A percentile compares a stretch with the other conserved stretches of the same genome.
Conservation (phyloP, 495 filamentous ascomycete species). For the Talaromyces stipitatus region DNA sequence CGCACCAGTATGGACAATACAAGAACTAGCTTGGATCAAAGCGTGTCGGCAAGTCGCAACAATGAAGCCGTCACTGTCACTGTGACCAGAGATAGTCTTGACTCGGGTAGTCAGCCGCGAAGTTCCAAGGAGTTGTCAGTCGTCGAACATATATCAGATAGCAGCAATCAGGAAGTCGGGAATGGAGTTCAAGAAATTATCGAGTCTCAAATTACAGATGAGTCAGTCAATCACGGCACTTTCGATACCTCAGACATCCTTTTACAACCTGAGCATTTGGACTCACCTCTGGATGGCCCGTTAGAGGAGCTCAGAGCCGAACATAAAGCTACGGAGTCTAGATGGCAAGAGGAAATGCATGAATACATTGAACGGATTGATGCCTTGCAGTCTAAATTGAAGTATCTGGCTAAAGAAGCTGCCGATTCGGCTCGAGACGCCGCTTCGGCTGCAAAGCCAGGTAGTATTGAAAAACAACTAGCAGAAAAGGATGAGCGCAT, state of each 20-base stretch:
- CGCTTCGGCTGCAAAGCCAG: constrained; percentile 49
- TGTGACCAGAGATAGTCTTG: constrained; percentile 21
- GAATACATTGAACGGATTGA: constrained; percentile 85
- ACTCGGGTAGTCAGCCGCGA: constrained; percentile 24
- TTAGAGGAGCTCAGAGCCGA: constrained; percentile 47
- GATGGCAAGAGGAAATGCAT: constrained; percentile 73
- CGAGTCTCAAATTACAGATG: background rate
- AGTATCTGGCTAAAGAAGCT: constrained; percentile 74
- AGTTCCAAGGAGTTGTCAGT: constrained; percentile 24
- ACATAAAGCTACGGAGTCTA: constrained; percentile 51
- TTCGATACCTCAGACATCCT: constrained; percentile 7
- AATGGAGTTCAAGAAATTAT: background rate
- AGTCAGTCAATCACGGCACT: background rate
- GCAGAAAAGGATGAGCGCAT: constrained; percentile 88
- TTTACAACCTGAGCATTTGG: background rate
- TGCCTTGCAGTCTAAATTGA: constrained; percentile 81
- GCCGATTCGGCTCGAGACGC: constrained; percentile 62
- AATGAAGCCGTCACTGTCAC: constrained; percentile 8
- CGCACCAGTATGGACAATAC: constrained; percentile 33
- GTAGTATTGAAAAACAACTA: constrained; percentile 65
- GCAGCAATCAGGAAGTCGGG: background rate
- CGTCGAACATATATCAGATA: constrained; percentile 4
- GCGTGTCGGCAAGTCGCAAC: constrained; percentile 5
- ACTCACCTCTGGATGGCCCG: background rate
- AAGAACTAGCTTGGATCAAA: constrained; percentile 11